Evolutionary conservation across 2,329 filamentous ascomycete species (phyloP).

Genomic region (Fusarium denticulatum): DNA sequence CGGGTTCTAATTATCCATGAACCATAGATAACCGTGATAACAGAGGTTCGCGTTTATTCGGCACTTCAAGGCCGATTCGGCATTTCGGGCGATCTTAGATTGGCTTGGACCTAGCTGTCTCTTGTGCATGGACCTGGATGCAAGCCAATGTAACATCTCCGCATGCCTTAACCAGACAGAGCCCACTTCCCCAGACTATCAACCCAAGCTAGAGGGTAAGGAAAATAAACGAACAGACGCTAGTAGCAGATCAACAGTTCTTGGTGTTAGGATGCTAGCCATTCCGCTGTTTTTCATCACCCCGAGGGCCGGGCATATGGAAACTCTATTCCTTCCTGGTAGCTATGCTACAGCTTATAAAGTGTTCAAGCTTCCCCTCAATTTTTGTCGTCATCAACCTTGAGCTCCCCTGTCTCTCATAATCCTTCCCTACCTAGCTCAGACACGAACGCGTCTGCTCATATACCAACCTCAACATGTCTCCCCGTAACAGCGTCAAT

Average conservation of each 20-base stretch:
- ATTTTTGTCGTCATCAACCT: not conserved
- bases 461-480: conserved; percentile 7
- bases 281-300: not conserved
- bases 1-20: not conserved
- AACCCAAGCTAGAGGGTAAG: not conserved
- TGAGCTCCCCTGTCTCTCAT: no score
- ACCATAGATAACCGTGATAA: not conserved
- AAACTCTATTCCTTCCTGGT: not conserved
- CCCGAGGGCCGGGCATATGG: not conserved
- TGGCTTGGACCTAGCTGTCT: no score
- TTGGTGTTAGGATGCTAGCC: not conserved
- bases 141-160: not conserved
- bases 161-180: not conserved
- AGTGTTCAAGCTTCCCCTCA: not conserved
- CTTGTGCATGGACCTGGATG: not conserved
- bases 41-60: not conserved
- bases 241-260: not conserved
- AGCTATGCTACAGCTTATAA: not conserved
- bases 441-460: not conserved
- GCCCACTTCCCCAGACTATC: not conserved
- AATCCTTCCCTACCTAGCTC: not conserved
- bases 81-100: not conserved
- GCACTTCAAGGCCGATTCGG: not conserved
- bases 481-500: conserved; percentile 11
- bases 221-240: not conserved